Evolutionary conservation across 192 early-diverging fungal species (phyloP).

Genomic region (Umbelopsis sp.): DNA sequence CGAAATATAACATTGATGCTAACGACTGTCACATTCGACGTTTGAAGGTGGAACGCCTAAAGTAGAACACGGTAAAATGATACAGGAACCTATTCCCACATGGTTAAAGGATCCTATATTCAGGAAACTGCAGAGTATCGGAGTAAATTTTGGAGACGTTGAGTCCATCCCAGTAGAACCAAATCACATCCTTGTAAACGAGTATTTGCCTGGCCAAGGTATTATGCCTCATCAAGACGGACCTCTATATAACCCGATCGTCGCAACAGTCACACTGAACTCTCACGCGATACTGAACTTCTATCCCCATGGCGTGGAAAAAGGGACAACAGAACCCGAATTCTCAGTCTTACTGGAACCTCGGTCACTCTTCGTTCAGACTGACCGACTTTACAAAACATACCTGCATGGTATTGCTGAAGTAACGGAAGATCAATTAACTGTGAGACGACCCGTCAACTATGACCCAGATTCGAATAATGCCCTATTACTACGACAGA

Average conservation of each 20-base stretch:
- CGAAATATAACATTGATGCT: background rate
- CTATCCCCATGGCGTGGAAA: constrained; percentile 18
- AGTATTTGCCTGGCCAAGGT: constrained; percentile 54
- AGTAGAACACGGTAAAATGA: constrained; percentile 34
- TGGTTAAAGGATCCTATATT: constrained; percentile 39
- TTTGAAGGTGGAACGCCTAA: constrained; percentile 8
- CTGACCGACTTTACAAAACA: constrained; percentile 41
- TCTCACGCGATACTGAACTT: constrained; percentile 53
- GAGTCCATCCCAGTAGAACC: constrained; percentile 21
- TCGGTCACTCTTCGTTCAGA: constrained; percentile 44
- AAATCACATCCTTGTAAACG: constrained; percentile 55
- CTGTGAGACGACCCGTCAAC: background rate
- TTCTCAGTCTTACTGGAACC: constrained; percentile 49
- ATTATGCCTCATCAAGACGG: constrained; percentile 58
- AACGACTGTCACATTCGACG: background rate
- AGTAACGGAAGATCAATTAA: constrained; percentile 28
- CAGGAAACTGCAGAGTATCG: background rate
- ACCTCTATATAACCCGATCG: constrained; percentile 51
- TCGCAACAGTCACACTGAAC: constrained; percentile 48
- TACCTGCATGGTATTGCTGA: constrained; percentile 52
- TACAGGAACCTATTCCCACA: constrained; percentile 41
- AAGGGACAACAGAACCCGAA: constrained; percentile 23
- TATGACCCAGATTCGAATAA: background rate
- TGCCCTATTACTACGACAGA: background rate
- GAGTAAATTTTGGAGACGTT: background rate